Conservation (phyloP, 768 basidiomycete species). For the Suillus luteus region DNA sequence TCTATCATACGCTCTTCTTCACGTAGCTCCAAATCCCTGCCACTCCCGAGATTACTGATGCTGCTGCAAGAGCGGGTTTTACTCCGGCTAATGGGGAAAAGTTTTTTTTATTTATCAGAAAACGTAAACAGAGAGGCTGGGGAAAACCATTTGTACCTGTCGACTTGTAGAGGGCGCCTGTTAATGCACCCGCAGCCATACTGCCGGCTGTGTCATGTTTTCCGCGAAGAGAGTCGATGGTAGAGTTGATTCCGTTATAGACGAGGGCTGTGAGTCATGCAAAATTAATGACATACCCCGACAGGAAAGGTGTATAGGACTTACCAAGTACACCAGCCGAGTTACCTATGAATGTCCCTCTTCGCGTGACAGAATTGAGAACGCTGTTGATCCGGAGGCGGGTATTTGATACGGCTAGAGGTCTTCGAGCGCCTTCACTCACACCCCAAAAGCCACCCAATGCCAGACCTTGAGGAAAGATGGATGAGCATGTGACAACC, state of each 20-base stretch:
- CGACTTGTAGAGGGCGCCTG: conserved; percentile 90
- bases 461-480: conserved; percentile 77
- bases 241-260: conserved; percentile 96
- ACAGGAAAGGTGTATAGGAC: conserved; percentile 46
- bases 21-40: conserved; percentile 95
- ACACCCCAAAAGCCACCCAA: conserved; percentile 96
- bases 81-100: conserved; percentile 76
- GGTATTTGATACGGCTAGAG: conserved; percentile 81
- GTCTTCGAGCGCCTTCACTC: conserved; percentile 89
- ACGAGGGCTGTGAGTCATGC: conserved; percentile 68
- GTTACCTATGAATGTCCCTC: conserved; percentile 98
- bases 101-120: conserved; percentile 30
- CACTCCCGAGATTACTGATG: conserved; percentile 83
- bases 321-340: conserved; percentile 96
- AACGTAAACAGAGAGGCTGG: conserved; percentile 33
- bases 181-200: conserved; percentile 89
- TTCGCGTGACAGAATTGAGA: conserved; percentile 93
- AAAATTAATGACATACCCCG: conserved; percentile 41
- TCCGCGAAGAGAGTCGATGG: conserved; percentile 85
- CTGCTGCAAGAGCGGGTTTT: conserved; percentile 85
- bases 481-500: conserved; percentile 74
- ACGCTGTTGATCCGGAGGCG: conserved; percentile 95
- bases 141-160: conserved; percentile 68
- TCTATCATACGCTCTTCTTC: conserved; percentile 82
- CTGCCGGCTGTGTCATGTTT: conserved; percentile 90